Base-by-base conservation (phyloP, 2,329 filamentous ascomycete genomes). In the Penicillium sp. region DNA sequence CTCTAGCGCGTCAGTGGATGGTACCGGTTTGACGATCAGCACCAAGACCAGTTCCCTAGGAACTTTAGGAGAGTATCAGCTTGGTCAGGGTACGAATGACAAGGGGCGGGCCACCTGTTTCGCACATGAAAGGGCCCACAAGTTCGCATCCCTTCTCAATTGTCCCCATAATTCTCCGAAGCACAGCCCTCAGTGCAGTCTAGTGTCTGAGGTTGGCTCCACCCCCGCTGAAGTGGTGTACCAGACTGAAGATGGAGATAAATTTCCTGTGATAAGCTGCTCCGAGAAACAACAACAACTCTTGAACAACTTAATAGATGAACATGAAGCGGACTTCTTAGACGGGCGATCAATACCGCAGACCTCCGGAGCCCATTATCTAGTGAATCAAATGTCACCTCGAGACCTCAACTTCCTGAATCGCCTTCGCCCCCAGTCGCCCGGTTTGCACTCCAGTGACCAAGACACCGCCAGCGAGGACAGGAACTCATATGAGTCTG, bases 401-500 rank as follows among this genome's bases (percentile, higher is more conserved):
- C 66, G 59, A 58, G 71, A 72, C 53, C 65, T 72, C 35, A 58
- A 61, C 53, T 65, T 73, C 50, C 50, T 74, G 57, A 66, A 62
- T 62, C 69, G 72, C 53, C 61, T 72, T 58, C 70, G 63, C 53
- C 63, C 70, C 55, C 66, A 66, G 6, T 69, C 69, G 46, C 61
- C 69, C 22, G 67, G 66, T 26, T 57, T 72, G 32, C 62, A 66
- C n/a, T 73, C 73, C n/a, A 70, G 69, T 22, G 49, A 44, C 24
- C 69, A 70, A 44, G 61, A 59, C 26, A 74, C 71, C 18, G 69
- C 69, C 5, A 57, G 69, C 11, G 72, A 72, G 48, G 74, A 76
- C 40, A 65, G 70, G 37, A 78, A 83, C 42, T 78, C 82, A 35
- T 55, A 16, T 22, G 81, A 84, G 42, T 81, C 84, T 54, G 90